phyloP scores from a whole-genome alignment of 2,329 filamentous ascomycete species.

The Aureobasidium sp. region DNA sequence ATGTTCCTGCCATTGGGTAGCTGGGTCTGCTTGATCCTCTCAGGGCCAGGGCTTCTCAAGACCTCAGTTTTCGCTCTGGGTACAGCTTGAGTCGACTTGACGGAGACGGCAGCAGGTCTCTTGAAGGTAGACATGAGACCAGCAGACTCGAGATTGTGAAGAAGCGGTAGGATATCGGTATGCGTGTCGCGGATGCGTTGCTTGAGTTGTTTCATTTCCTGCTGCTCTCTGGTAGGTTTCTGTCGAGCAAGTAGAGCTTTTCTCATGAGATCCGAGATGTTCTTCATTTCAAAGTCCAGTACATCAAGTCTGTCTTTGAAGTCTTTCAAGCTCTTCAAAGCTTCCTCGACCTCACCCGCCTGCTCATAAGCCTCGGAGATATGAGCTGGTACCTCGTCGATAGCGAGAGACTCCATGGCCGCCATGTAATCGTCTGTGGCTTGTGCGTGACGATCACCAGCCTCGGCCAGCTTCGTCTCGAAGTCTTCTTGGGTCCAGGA shows the following conservation, averaged over 20 bases:
- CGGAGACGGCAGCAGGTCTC: conserved; percentile 13
- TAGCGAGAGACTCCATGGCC: conserved; percentile 11
- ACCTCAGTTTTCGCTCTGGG: not conserved
- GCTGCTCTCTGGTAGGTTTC: conserved; percentile 9
- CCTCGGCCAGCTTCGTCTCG: not conserved
- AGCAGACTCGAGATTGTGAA: conserved; percentile 3
- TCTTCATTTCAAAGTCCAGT: conserved; percentile 11
- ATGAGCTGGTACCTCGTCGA: conserved; percentile 12
- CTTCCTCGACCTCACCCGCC: conserved; percentile 2
- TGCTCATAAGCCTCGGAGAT: not conserved
- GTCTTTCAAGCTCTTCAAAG: conserved; percentile 2
- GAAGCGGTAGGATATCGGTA: conserved; percentile 9
- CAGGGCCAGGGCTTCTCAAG: conserved; percentile 21
- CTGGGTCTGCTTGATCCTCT: conserved; percentile 29
- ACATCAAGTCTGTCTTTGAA: conserved; percentile 1
- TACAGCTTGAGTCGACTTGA: conserved; percentile 26
- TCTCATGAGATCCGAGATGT: conserved; percentile 7
- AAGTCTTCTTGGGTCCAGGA: conserved; percentile 8
- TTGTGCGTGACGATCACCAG: conserved; percentile 1
- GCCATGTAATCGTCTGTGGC: conserved; percentile 15
- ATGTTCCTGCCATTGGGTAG: conserved; percentile 1
- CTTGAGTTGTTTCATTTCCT: conserved; percentile 14
- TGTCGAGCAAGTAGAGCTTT: conserved; percentile 15
- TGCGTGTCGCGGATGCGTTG: conserved; percentile 12
- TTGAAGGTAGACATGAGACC: not conserved